These are phyloP conservation scores for Nephelium lappaceum DNA, from an alignment of 345 rosid species.

Conservation along the genomic window DNA sequence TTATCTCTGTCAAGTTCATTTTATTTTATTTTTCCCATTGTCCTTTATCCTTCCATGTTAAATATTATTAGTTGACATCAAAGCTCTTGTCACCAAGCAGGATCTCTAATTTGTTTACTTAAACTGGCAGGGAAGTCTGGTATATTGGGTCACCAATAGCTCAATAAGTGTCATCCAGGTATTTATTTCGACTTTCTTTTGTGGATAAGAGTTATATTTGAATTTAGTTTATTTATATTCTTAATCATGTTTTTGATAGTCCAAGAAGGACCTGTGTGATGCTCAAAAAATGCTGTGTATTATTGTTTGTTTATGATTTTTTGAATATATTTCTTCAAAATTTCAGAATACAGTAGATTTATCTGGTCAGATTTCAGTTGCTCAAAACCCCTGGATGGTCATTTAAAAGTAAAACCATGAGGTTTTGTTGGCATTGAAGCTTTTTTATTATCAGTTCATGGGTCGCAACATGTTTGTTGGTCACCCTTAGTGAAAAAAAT, in stretches of 20 bases:
- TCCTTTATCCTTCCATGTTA: neutral
- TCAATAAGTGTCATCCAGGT: constrained; percentile 81
- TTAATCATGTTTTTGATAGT: neutral
- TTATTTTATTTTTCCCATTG: neutral
- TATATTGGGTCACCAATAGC: constrained; percentile 87
- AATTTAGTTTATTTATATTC: constrained; percentile 1
- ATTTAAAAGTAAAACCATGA: neutral
- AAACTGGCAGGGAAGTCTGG: constrained; percentile 76
- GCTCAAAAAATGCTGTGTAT: neutral
- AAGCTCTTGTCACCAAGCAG: neutral
- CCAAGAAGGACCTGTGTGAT: neutral
- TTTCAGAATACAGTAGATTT: neutral
- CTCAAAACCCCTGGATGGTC: neutral
- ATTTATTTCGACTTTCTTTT: constrained; percentile 17
- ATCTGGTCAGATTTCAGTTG: neutral
- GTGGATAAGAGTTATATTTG: neutral
- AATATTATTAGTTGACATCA: neutral
- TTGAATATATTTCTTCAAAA: neutral
- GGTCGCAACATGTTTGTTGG: neutral
- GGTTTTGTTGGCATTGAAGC: neutral
- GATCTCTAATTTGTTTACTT: constrained; percentile 26
- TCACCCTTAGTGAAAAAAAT: neutral
- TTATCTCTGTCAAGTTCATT: neutral
- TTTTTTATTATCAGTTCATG: too few relatives aligned
- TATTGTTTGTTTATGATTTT: neutral